Conservation (phyloP, 352 stramenopile genomes). For the Phytophthora fragariaefolia region DNA sequence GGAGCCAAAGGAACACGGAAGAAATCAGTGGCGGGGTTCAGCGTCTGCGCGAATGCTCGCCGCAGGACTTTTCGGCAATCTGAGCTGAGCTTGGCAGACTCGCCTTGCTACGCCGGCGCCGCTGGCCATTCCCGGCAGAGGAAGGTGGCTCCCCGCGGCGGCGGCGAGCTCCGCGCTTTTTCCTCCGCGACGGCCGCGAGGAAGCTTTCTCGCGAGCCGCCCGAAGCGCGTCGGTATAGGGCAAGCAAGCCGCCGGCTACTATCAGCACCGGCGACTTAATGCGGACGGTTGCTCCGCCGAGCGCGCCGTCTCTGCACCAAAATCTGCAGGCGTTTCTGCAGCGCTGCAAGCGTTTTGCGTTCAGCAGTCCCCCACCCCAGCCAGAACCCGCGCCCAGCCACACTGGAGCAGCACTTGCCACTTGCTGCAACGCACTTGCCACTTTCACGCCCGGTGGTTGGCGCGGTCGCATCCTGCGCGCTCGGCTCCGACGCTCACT, state of each 20-base stretch:
- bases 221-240: conserved; percentile 23
- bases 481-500: conserved; percentile 31
- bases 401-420: conserved; percentile 40
- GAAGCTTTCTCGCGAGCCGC: conserved; percentile 17
- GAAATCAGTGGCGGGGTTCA: conserved; percentile 31
- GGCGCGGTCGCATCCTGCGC: conserved; percentile 21
- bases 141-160: background rate
- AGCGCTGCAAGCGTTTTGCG: conserved; percentile 1
- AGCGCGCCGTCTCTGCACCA: conserved; percentile 40
- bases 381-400: conserved; percentile 37
- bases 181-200: conserved; percentile 12
- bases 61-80: conserved; percentile 16
- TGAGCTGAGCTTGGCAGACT: too few relatives aligned
- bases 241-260: conserved; percentile 7
- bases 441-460: conserved; percentile 44
- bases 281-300: conserved; percentile 10
- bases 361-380: conserved; percentile 42
- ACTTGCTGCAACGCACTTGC: conserved; percentile 52
- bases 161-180: conserved; percentile 13
- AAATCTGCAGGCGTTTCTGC: conserved; percentile 41
- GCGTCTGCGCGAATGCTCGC: background rate
- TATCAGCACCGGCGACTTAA: background rate
- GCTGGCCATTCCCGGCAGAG: conserved; percentile 18
- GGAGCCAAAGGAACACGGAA: conserved; percentile 33
- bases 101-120: too few relatives aligned